Base-by-base conservation (phyloP, 768 basidiomycete genomes). In the Roridomyces roridus region DNA sequence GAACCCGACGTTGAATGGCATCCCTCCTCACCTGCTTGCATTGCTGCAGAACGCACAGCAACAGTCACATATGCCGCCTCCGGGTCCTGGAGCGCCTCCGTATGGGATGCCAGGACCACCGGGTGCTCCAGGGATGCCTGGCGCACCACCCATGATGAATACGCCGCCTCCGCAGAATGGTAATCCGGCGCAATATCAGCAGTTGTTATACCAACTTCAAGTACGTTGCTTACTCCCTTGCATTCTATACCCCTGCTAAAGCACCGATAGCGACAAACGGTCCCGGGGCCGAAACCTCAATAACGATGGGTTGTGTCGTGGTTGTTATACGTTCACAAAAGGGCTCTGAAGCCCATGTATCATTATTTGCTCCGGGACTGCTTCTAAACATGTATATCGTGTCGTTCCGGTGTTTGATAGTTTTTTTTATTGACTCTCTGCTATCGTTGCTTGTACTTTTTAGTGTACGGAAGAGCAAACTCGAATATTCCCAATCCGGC, bases 11-110 rank as follows among this genome's bases (percentile, higher is more conserved):
- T 47, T 83, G 66, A 65, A 71, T 60, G 73, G 73, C 15, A 69
- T 91, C 18, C 87, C 91, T 3, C 87, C 89, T 0, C 88, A 88
- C 60, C 79, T 92, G 17, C 73, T 91, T 47, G 87, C 90, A 0
- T 63, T 91, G 40, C 68, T 92, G n/a, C 81, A 82, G 65, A 63
- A 66, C 23, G 43, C 58, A 5, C 64, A 50, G 44, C 61, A 46
- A 68, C 74, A 59, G 76, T 74, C 25, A 14, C 88, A 89, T 59
- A 82, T 84, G 57, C 78, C 76, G 41, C 67, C 70, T 39, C 77
- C 72, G 47, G 73, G 70, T 36, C 68, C 74, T 10, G 26, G 12
- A 29, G 18, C 51, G 21, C 43, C 20, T 6, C 51, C 71, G 46
- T 79, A 75, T 62, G 74, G 71, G 20, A 70, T 74, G 59, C 70